Percentiles rank a stretch among this genome's conserved stretches.
These are phyloP conservation scores for Hypoxylon perforatum DNA, from an alignment of 495 filamentous ascomycete genomes.

Conservation along the genomic window DNA sequence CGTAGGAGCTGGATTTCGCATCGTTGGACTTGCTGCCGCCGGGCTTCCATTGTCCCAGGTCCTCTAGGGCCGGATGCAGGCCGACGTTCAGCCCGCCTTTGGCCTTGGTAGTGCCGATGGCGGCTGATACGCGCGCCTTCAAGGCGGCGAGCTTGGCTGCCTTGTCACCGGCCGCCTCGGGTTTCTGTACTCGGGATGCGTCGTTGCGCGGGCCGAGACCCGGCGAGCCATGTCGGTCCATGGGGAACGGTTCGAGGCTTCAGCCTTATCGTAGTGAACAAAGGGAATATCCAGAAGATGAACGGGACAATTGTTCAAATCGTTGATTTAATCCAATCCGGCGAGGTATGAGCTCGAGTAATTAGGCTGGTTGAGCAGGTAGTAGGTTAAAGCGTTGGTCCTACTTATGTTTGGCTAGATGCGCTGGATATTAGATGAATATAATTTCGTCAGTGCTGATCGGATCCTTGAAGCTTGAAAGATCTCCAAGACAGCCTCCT, in stretches of 20 bases:
- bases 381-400: no score
- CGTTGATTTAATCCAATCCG: no score
- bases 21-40: conserved; percentile 43
- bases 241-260: conserved; percentile 51
- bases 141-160: conserved; percentile 68
- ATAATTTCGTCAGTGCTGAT: no score
- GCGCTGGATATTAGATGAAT: no score
- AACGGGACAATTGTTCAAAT: no score
- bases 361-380: no score
- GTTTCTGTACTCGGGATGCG: conserved; percentile 61
- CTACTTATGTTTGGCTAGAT: no score
- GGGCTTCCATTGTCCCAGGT: conserved; percentile 72
- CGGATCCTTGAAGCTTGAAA: no score
- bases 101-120: conserved; percentile 69
- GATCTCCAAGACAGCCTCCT: no score
- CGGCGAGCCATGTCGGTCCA: conserved; percentile 57
- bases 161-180: conserved; percentile 65
- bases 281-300: conserved; percentile 31
- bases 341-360: no score
- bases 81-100: conserved; percentile 87
- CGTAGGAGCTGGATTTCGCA: conserved; percentile 42
- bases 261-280: conserved; percentile 12
- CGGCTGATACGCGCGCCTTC: conserved; percentile 84
- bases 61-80: conserved; percentile 88
- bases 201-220: conserved; percentile 66